Evolutionary conservation across 169 alveolate species (phyloP).

Genomic region (Cryptosporidium tyzzeri): DNA sequence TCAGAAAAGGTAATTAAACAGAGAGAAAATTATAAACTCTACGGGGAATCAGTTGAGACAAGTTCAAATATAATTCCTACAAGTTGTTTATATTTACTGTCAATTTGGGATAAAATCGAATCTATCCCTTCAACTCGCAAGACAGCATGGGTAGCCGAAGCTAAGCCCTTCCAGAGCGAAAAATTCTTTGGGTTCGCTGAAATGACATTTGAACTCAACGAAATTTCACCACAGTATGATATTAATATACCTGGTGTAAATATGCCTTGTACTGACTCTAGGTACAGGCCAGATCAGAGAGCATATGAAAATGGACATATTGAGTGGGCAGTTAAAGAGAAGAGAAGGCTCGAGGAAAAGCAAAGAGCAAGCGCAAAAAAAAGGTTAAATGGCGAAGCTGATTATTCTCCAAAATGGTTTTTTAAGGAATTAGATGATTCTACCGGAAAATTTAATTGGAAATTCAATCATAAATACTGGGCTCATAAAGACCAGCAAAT

Average conservation of each 20-base stretch:
- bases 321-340: slow-evolving; percentile 92
- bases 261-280: slow-evolving; percentile 89
- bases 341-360: slow-evolving; percentile 94
- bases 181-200: slow-evolving; percentile 86
- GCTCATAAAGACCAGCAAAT: slow-evolving; percentile 47
- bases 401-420: slow-evolving; percentile 64
- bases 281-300: slow-evolving; percentile 96
- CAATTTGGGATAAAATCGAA: slow-evolving; percentile 65
- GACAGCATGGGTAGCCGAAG: slow-evolving; percentile 82
- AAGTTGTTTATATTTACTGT: not conserved
- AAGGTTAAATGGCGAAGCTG: slow-evolving; percentile 59
- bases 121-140: slow-evolving; percentile 22
- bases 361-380: slow-evolving; percentile 85
- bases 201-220: slow-evolving; percentile 91
- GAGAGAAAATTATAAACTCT: not conserved
- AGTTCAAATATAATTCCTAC: slow-evolving; percentile 3
- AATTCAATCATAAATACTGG: slow-evolving; percentile 67
- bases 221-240: slow-evolving; percentile 88
- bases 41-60: not conserved
- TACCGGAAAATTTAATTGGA: slow-evolving; percentile 44
- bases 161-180: slow-evolving; percentile 82
- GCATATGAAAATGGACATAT: slow-evolving; percentile 94
- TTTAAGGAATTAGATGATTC: slow-evolving; percentile 25
- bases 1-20: not conserved
- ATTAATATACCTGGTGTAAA: slow-evolving; percentile 84